Evolutionary conservation across 2,329 filamentous ascomycete genomes (phyloP), one percentile per base, ranked within the genome.

Genomic region (Coniochaeta sp.): DNA sequence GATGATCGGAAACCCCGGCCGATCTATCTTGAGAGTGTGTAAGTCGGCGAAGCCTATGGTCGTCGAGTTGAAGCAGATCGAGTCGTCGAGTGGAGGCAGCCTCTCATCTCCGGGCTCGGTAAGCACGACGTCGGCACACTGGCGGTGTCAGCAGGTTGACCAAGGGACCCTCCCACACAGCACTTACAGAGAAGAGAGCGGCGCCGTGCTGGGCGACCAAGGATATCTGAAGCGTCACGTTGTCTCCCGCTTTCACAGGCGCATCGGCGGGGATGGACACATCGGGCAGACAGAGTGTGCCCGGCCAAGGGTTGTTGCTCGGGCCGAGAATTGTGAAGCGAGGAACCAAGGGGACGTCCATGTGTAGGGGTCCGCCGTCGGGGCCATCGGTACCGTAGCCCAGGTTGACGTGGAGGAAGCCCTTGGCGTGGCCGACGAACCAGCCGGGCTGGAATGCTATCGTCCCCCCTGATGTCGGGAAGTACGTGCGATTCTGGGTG

Each of bases 61-160:
- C n/a, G n/a, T n/a, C n/a, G n/a, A n/a, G n/a, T n/a, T n/a, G n/a
- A n/a, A n/a, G n/a, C n/a, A n/a, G n/a, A n/a, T n/a, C n/a, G n/a
- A n/a, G n/a, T n/a, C n/a, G n/a, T n/a, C n/a, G n/a, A n/a, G n/a
- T n/a, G n/a, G n/a, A n/a, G n/a, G n/a, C n/a, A n/a, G n/a, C n/a
- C n/a, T n/a, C n/a, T n/a, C n/a, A n/a, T 92, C 85, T 58, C 81
- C 71, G 13, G 86, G 86, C 1, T 89, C 85, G 27, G 84, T 86
- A 60, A 95, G 91, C 33, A 85, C 89, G 61, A 95, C 91, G 63
- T 95, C 90, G 57, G 91, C 89, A 64, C 91, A 95, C 88, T 94
- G n/a, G 2, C 13, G 30, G 7, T n/a, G 22, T 14, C 14, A 27
- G 3, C 13, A 0, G 10, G 20, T 38, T 55, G 45, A 52, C 46